Base-by-base conservation (phyloP, 805 yeast genomes). In the Nakazawaea wickerhamii region DNA sequence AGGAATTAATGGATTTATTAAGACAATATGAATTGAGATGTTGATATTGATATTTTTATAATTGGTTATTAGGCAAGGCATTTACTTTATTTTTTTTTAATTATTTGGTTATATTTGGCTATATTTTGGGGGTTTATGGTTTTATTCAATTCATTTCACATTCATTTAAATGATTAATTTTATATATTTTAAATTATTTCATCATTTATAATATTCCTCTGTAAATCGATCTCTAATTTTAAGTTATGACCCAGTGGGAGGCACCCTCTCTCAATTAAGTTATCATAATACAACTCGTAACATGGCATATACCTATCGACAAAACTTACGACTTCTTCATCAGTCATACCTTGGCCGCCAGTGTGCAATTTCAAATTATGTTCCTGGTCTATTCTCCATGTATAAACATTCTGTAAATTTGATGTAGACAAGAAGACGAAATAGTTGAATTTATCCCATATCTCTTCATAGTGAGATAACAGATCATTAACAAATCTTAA, bases 271-370 rank as follows among this genome's bases (percentile, higher is more conserved):
- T 53, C 43, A 1, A 55, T 49, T 43, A 80, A 60, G 1, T 64
- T 57, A 10, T 63, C 63, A 53, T 77, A 82, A 58, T 85, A 93
- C 17, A 90, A 54, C 48, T 77, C 73, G 53, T 91, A 91, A 28
- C 83, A 75, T 1, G 95, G 95, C 88, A 85, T 83, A 60, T 91
- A 91, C 47, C 95, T 72, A 46, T 82, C 77, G 9, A 91, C 81
- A 66, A 93, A 93, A 15, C 49, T 49, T 8, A 50, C 60, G 4
- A 91, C 96, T 51, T 82, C 73, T 1, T 56, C 68, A 50, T 85
- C 93, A 2, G 81, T 61, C 98, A 93, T 90, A 0, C 98, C 98
- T 1, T 52, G 40, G 0, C 95, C 96, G 3, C 38, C 38, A 19
- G 60, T 67, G 8, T 47, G 40, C 14, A 43, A 40, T 9, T 80